Base-by-base conservation (phyloP, 2,329 filamentous ascomycete species). In the Hypocrella siamensis region DNA sequence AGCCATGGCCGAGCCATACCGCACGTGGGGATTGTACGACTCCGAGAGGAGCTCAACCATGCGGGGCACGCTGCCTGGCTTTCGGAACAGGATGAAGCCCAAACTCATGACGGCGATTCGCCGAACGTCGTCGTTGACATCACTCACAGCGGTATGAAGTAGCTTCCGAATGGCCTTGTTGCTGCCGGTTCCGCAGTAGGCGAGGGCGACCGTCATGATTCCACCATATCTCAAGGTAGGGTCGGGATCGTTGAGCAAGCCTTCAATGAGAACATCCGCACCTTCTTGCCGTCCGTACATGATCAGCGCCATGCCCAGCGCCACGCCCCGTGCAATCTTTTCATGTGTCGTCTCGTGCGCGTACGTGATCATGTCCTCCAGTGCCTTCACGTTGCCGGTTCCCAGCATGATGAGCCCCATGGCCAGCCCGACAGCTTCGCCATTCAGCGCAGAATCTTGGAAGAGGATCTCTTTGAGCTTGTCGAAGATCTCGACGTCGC, bases 331-430 rank as follows among this genome's bases (percentile, higher is more conserved):
- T 17, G 98, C 85, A 48, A 93, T 96, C 70, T 98, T 98, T 64
- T 98, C 90, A 59, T 98, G 90, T 39, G 92, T 88, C 1, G 90
- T 98, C 44, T 98, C 90, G 48, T 94, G 90, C 4, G 90, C 85
- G 49, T 98, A 98, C 29, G 85, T 80, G 36, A 94, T 90, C 88
- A 98, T 94, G 45, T 93, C 84, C 50, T 94, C 84, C 6, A 98
- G 61, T 7, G 85, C 86, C 53, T 82, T 85, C 50, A 85, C 78
- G 52, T 94, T 93, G 38, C 88, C 90, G n/a, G 88, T 94, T 34
- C 90, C 90, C 34, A 98, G 65, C 90, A 96, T 98, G 53, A 98
- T 86, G 29, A 98, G 70, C 55, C 90, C 90, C 84, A 98, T 96
- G 10, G 88, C 70, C 35, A 98, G 68, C 46, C 90, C 90, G 30